phyloP scores from a whole-genome alignment of 164 flowering plant species.

The Hamamelis virginiana region DNA sequence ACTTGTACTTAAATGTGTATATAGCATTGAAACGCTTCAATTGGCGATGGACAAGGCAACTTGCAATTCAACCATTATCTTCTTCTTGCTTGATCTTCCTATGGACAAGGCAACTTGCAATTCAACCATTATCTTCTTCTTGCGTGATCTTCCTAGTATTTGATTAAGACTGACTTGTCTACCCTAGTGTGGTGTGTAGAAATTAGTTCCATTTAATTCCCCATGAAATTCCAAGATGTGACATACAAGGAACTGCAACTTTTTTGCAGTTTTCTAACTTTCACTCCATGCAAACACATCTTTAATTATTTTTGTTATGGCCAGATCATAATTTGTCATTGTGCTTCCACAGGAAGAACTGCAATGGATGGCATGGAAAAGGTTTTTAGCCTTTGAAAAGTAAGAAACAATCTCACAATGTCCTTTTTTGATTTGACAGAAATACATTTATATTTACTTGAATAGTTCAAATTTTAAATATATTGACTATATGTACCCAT shows the following conservation, averaged over 20 bases:
- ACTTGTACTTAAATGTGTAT: too few relatives aligned
- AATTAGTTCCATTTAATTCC: neutral
- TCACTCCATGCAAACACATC: neutral
- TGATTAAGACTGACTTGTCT: neutral
- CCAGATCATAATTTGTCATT: slow-evolving; percentile 2
- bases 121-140: neutral
- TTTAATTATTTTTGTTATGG: neutral
- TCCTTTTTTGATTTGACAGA: neutral
- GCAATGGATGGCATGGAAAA: slow-evolving; percentile 93
- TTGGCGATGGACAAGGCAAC: neutral
- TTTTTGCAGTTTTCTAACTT: neutral
- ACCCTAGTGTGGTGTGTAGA: neutral
- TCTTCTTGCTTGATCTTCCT: neutral
- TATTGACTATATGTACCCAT: too few relatives aligned
- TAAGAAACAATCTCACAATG: slow-evolving; percentile 32
- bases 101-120: neutral
- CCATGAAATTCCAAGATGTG: neutral
- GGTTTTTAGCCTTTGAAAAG: slow-evolving; percentile 82
- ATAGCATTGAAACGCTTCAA: too few relatives aligned
- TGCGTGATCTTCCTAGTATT: neutral
- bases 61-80: neutral
- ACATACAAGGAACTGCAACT: neutral
- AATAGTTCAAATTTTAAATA: too few relatives aligned
- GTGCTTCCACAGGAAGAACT: slow-evolving; percentile 67
- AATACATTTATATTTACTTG: neutral